Evolutionary conservation across 345 rosid species (phyloP).

Genomic region (Psidium friedrichsthalianum): DNA sequence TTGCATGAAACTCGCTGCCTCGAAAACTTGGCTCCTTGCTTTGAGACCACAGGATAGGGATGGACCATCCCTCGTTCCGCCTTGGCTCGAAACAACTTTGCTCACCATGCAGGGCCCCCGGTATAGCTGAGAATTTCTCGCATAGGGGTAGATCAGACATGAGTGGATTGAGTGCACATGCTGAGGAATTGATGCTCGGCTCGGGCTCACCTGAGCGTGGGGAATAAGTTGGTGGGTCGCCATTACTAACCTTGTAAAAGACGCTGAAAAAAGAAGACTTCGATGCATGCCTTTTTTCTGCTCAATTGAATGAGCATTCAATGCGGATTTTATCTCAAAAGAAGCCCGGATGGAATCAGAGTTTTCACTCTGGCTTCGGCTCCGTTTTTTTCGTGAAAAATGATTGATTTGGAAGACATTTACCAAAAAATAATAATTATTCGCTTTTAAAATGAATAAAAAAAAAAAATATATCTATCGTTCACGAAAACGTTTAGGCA

Average conservation of each 20-base stretch:
- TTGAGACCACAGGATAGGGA: no score
- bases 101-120: no score
- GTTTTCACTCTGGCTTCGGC: not conserved
- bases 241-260: not conserved
- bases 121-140: no score
- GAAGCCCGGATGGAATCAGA: not conserved
- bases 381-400: not conserved
- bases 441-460: not conserved
- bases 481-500: not conserved
- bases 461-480: no score
- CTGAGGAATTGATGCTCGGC: no score
- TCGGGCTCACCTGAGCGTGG: not conserved
- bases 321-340: not conserved
- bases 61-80: no score
- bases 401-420: not conserved
- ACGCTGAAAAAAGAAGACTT: not conserved
- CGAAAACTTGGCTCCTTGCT: no score
- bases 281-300: not conserved
- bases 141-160: no score
- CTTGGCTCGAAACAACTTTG: no score
- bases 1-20: not conserved
- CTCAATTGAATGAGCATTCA: not conserved
- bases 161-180: no score
- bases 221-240: not conserved
- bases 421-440: accelerated